A percentile compares a stretch with the other conserved stretches of the same genome.
These are phyloP conservation scores for Xeromyces bisporus DNA, from an alignment of 495 filamentous ascomycete species.

Conservation along the genomic window DNA sequence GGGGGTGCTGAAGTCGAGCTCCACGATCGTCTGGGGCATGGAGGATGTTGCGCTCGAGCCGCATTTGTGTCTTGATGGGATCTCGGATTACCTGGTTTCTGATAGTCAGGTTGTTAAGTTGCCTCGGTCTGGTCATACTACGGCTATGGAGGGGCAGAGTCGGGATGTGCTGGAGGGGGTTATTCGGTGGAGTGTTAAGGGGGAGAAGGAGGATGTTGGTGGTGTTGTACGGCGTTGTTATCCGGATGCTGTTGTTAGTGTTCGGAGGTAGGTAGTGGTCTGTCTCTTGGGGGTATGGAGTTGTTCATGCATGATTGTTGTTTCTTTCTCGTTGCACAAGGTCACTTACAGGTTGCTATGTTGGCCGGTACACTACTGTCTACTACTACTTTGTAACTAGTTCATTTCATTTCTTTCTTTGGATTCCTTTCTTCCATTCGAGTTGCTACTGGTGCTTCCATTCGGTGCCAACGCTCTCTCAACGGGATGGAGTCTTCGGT, in stretches of 20 bases:
- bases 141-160: conserved; percentile 25
- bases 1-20: conserved; percentile 27
- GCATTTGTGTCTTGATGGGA: conserved; percentile 25
- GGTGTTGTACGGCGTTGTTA: conserved; percentile 13
- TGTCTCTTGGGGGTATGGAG: too few relatives aligned
- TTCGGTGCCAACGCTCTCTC: too few relatives aligned
- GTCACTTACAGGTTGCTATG: too few relatives aligned
- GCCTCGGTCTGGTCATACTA: conserved; percentile 24
- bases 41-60: conserved; percentile 24
- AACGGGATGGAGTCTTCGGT: too few relatives aligned
- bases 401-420: too few relatives aligned
- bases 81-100: conserved; percentile 22
- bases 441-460: too few relatives aligned
- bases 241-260: conserved; percentile 15
- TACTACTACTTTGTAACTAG: too few relatives aligned
- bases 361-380: too few relatives aligned
- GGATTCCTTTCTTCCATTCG: too few relatives aligned
- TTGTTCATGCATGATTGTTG: too few relatives aligned
- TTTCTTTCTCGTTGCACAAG: too few relatives aligned
- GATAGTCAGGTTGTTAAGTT: conserved; percentile 26
- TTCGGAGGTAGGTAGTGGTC: too few relatives aligned
- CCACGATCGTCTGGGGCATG: conserved; percentile 38
- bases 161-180: conserved; percentile 15
- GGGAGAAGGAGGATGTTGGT: conserved; percentile 21
- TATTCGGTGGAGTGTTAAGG: conserved; percentile 21